Conservation (phyloP, 1,139 yeast species). For the Debaryomyces nepalensis region DNA sequence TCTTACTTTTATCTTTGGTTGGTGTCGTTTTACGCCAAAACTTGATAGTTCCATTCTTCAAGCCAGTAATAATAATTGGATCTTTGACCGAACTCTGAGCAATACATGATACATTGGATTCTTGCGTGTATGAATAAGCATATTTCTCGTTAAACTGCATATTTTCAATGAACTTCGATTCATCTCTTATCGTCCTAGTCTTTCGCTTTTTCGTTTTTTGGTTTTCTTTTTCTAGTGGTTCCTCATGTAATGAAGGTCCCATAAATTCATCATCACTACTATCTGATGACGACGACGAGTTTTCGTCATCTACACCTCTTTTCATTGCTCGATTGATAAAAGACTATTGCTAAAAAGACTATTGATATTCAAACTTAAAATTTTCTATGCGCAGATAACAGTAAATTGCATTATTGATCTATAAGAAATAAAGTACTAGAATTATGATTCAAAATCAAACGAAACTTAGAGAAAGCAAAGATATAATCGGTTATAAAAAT, state of each 20-base stretch:
- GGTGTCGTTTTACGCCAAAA: slow-evolving; percentile 37
- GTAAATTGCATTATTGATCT: slow-evolving; percentile 1
- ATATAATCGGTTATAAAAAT: not conserved
- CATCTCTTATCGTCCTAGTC: slow-evolving; percentile 5
- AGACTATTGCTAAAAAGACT: no score
- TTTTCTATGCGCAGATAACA: slow-evolving; percentile 7
- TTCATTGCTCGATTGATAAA: slow-evolving; percentile 1
- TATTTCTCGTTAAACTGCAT: slow-evolving; percentile 14
- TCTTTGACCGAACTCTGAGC: slow-evolving; percentile 10
- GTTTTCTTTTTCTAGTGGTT: not conserved
- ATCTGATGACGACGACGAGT: slow-evolving; percentile 10
- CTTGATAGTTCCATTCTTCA: slow-evolving; percentile 45
- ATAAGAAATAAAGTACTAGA: not conserved
- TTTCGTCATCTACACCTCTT: slow-evolving; percentile 10
- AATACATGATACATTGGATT: slow-evolving; percentile 13
- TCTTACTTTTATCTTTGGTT: slow-evolving; percentile 3
- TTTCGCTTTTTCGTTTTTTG: slow-evolving; percentile 10
- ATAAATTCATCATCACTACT: slow-evolving; percentile 17
- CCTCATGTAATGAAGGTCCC: slow-evolving; percentile 15
- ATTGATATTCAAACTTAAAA: no score
- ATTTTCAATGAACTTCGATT: slow-evolving; percentile 4
- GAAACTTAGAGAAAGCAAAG: no score
- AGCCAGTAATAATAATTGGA: slow-evolving; percentile 35
- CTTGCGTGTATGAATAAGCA: slow-evolving; percentile 13
- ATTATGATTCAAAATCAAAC: not conserved